Evolutionary conservation across 2,329 filamentous ascomycete species (phyloP), one percentile per base, ranked within the genome.

Genomic region (Tolypocladium album): DNA sequence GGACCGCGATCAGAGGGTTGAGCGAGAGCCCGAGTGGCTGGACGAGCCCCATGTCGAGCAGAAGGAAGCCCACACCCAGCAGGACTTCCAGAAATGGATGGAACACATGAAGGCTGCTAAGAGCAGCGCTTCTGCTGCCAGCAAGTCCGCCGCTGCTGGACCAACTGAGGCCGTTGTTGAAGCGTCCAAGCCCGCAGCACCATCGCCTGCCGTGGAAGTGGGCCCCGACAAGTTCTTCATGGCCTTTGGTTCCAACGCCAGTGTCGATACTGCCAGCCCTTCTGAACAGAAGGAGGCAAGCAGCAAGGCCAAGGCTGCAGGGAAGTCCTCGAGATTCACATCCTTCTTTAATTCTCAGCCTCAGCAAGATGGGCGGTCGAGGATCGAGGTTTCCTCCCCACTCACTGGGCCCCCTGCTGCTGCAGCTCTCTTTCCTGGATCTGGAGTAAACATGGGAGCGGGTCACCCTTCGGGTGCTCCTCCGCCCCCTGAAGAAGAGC

Each of bases 81-180:
- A 95, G 69, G 92, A 97, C 65, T 95, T 97, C 72, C 88, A 95
- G 75, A 90, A 90, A 66, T 97, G 93, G 86, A 96, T 96, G 81
- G 90, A 95, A 67, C 83, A 82, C 64, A 95, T 95, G 91, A 93
- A 89, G 73, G 86, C 86, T 45, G 82, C 84, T 63, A 84, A 80
- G 67, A 75, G 70, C 61, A 71, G 58, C 43, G 59, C 60, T 22
- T 55, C 61, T 24, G 36, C 66, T 56, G 70, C 79, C 65, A 69
- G 75, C 59, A 74, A 75, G 60, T 67, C 74, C 6, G 61, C 67
- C 17, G 62, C 67, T 42, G 60, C 71, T 4, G 67, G 75, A 22
- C 67, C 73, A 53, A 61, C 73, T 22, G 76, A 74, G 38, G 66
- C 74, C 27, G 67, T 69, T 20, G 63, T 70, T 47, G 81, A 83